Conservation (phyloP, 495 filamentous ascomycete genomes). For the Xylaria curta region DNA sequence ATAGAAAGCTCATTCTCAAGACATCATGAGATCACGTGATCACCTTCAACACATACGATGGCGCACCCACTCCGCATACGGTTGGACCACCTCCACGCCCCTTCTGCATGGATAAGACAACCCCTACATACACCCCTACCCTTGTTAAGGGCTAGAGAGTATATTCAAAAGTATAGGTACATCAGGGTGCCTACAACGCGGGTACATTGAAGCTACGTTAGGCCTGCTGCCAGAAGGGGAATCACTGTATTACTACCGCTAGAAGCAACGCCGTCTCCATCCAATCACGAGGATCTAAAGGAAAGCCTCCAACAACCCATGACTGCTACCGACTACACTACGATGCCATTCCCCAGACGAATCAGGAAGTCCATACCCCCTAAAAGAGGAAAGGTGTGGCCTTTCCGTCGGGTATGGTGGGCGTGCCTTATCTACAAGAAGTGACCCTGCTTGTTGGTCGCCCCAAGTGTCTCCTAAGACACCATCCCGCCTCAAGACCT, state of each 20-base stretch:
- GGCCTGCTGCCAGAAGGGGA: conserved; percentile 33
- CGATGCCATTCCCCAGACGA: conserved; percentile 36
- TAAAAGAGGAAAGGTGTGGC: conserved; percentile 42
- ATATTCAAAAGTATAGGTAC: conserved; percentile 21
- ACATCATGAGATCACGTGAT: conserved; percentile 38
- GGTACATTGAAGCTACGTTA: conserved; percentile 31
- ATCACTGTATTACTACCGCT: conserved; percentile 40
- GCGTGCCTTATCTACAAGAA: conserved; percentile 35
- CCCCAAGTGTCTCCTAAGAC: conserved; percentile 42
- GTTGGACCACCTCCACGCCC: conserved; percentile 25
- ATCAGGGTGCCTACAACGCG: conserved; percentile 35
- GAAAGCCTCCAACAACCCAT: conserved; percentile 32
- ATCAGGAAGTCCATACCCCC: conserved; percentile 43
- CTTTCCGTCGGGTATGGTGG: conserved; percentile 27
- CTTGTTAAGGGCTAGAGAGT: conserved; percentile 9
- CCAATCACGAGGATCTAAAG: conserved; percentile 34
- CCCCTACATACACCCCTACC: conserved; percentile 26
- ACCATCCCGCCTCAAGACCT: conserved; percentile 22
- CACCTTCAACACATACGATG: conserved; percentile 28
- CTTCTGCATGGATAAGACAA: conserved; percentile 22
- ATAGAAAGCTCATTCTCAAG: background rate
- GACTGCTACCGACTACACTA: conserved; percentile 29
- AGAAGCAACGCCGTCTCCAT: conserved; percentile 30
- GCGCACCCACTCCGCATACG: conserved; percentile 28
- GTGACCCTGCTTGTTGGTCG: conserved; percentile 29